phyloP scores from a whole-genome alignment of 768 basidiomycete genomes.

The Amylocystis lapponica region DNA sequence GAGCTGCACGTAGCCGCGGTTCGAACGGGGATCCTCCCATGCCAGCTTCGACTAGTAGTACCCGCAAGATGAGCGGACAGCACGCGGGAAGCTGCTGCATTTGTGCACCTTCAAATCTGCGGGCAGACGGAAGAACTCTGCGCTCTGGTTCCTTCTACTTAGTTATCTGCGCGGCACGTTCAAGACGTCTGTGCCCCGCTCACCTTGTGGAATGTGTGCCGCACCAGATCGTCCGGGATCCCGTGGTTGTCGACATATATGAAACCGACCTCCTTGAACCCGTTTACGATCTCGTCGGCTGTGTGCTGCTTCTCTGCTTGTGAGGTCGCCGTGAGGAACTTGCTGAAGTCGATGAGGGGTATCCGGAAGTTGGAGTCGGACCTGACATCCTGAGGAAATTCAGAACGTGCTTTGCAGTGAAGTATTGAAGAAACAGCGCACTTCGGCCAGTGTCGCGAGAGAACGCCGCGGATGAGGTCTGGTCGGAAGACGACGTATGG shows the following conservation, averaged over 20 bases:
- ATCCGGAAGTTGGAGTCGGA: slow-evolving; percentile 33
- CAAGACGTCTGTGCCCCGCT: too few relatives aligned
- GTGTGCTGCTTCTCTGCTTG: slow-evolving; percentile 51
- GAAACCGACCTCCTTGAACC: slow-evolving; percentile 78
- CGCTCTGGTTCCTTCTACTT: too few relatives aligned
- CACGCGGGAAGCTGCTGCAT: background rate
- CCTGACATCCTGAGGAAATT: slow-evolving; percentile 1
- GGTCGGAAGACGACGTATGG: too few relatives aligned
- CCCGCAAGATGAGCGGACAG: background rate
- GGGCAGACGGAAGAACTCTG: slow-evolving; percentile 68
- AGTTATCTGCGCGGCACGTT: too few relatives aligned
- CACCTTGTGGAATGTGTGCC: slow-evolving; percentile 60
- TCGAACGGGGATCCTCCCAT: slow-evolving; percentile 83
- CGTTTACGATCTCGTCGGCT: slow-evolving; percentile 65
- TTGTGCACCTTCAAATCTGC: slow-evolving; percentile 47
- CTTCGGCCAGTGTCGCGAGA: slow-evolving; percentile 7
- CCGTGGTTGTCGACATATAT: slow-evolving; percentile 75
- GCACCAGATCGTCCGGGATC: slow-evolving; percentile 49
- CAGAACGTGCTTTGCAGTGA: background rate
- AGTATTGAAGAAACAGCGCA: background rate
- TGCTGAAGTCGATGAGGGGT: slow-evolving; percentile 75
- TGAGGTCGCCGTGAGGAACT: slow-evolving; percentile 49
- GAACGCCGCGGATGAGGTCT: background rate
- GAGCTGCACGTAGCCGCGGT: slow-evolving; percentile 76
- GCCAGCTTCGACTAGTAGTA: slow-evolving; percentile 49